Evolutionary conservation across 2,329 filamentous ascomycete genomes (phyloP).

Genomic region (Aspergillus novoparasiticus): DNA sequence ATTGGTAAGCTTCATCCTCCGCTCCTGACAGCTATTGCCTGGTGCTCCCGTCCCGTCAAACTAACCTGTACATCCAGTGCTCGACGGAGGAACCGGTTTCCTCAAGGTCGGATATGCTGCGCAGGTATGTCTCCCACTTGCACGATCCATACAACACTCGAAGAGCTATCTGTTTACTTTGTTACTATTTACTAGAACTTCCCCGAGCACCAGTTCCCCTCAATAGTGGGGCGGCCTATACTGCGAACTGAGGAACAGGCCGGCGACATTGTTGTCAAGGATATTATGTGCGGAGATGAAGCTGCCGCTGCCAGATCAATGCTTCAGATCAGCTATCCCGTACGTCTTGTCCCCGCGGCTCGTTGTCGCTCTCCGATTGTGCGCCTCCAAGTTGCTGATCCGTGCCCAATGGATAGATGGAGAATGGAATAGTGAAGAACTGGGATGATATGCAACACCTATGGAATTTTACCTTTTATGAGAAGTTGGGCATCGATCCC

Average conservation of each 20-base stretch:
- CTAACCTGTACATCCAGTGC: slow-evolving; percentile 63
- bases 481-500: slow-evolving; percentile 93
- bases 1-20: slow-evolving; percentile 45
- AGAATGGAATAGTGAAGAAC: slow-evolving; percentile 98
- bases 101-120: slow-evolving; percentile 99
- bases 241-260: slow-evolving; percentile 91
- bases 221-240: slow-evolving; percentile 96
- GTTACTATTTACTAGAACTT: slow-evolving; percentile 71
- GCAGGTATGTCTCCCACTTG: slow-evolving; percentile 57
- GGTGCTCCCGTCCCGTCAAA: slow-evolving; percentile 16
- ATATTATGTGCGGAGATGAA: slow-evolving; percentile 99
- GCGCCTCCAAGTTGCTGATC: slow-evolving; percentile 21
- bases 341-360: slow-evolving; percentile 43
- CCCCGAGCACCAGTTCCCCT: slow-evolving; percentile 97
- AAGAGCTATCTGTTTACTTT: slow-evolving; percentile 4
- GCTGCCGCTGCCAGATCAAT: slow-evolving; percentile 92
- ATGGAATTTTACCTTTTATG: slow-evolving; percentile 98
- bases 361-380: slow-evolving; percentile 13
- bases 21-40: slow-evolving; percentile 26
- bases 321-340: slow-evolving; percentile 96
- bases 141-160: not conserved
- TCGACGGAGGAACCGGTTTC: slow-evolving; percentile 99
- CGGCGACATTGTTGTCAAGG: slow-evolving; percentile 77
- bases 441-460: slow-evolving; percentile 99
- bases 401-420: slow-evolving; percentile 66